Percentiles rank a stretch among this genome's conserved stretches.
Evolutionary conservation across 257 asterid genomes (phyloP).

Genomic region (Nicotiana undulata): DNA sequence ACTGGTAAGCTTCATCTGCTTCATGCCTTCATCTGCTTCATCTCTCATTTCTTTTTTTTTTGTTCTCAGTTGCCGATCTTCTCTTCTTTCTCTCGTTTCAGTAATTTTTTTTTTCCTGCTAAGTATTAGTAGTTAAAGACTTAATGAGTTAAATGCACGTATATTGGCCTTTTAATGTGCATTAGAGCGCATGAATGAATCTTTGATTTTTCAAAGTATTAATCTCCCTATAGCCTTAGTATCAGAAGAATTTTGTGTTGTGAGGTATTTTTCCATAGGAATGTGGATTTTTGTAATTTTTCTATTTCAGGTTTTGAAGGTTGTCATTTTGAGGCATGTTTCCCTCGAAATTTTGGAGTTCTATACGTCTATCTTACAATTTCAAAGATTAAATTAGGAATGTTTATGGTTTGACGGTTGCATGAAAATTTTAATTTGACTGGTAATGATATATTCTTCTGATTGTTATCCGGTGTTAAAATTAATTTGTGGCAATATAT

Average conservation of each 20-base stretch:
- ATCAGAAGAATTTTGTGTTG: not conserved
- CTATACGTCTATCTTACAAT: not conserved
- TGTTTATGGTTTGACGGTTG: not conserved
- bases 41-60: too few species aligned
- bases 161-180: too few species aligned
- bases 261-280: not conserved
- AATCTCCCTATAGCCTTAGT: too few species aligned
- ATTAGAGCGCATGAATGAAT: too few species aligned
- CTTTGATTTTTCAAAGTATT: too few species aligned
- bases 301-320: not conserved
- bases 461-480: not conserved
- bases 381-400: not conserved
- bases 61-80: too few species aligned
- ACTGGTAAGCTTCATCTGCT: too few species aligned
- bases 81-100: too few species aligned
- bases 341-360: not conserved
- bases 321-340: not conserved
- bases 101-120: too few species aligned
- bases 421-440: not conserved
- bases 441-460: not conserved
- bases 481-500: not conserved
- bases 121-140: too few species aligned
- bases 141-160: too few species aligned
- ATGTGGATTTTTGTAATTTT: not conserved
- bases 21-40: too few species aligned